Conservation (phyloP, 805 yeast species). For the Cyberlindnera nakhonratchasimensis region DNA sequence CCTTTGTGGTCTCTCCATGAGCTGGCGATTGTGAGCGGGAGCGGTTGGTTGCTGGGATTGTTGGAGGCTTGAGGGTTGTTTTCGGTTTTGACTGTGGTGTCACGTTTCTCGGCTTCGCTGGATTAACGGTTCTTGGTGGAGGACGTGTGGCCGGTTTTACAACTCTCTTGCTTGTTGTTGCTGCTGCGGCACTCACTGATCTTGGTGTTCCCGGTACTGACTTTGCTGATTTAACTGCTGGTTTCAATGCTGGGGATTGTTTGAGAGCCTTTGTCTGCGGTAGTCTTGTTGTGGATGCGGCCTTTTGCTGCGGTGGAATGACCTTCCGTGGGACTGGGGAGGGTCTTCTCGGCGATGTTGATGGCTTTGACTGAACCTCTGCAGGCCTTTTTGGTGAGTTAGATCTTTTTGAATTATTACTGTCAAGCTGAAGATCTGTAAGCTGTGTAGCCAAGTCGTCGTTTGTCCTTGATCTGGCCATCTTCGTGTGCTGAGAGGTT, state of each 20-base stretch:
- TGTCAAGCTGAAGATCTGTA: background rate
- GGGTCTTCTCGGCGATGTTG: conserved; percentile 4
- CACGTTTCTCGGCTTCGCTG: background rate
- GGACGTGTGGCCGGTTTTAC: conserved; percentile 3
- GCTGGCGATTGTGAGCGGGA: conserved; percentile 24
- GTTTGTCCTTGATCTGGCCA: conserved; percentile 17
- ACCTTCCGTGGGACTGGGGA: conserved; percentile 10
- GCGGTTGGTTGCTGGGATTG: conserved; percentile 6
- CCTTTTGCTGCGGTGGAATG: conserved; percentile 7
- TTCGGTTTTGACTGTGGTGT: conserved; percentile 2
- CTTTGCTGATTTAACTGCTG: background rate
- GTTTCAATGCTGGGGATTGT: background rate
- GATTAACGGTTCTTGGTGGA: conserved; percentile 1
- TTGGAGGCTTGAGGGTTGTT: conserved; percentile 7
- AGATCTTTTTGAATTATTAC: conserved; percentile 7
- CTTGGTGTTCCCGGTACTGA: conserved; percentile 4
- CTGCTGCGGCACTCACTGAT: conserved; percentile 4
- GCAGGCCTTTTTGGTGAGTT: conserved; percentile 6
- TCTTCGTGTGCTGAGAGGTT: conserved; percentile 19
- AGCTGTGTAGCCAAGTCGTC: conserved; percentile 10
- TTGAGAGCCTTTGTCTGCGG: conserved; percentile 7
- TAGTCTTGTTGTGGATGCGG: conserved; percentile 14
- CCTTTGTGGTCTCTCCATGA: conserved; percentile 17
- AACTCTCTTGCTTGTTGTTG: conserved; percentile 11
- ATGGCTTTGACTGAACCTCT: background rate